Percentiles rank a stretch among this genome's conserved stretches.
phyloP scores from a whole-genome alignment of 257 asterid species.

The Gardenia jasminoides region DNA sequence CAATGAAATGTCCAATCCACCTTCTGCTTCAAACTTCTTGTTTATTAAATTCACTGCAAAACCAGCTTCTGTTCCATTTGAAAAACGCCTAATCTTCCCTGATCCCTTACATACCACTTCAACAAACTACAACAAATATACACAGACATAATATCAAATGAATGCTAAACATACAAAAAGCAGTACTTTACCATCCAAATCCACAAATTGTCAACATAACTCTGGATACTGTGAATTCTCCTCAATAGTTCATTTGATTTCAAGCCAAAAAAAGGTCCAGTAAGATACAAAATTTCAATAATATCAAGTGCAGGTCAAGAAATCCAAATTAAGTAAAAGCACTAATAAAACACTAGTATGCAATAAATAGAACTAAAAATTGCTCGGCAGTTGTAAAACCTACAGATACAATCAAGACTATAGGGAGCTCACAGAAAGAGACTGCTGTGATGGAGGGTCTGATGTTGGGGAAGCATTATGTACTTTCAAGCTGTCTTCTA shows the following conservation, averaged over 20 bases:
- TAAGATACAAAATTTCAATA: not conserved
- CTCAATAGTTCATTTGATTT: not conserved
- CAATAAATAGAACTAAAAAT: not conserved
- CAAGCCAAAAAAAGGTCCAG: not conserved
- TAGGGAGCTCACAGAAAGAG: constrained; percentile 14
- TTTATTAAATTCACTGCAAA: constrained; percentile 71
- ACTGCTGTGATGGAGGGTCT: not conserved
- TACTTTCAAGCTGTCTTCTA: not conserved
- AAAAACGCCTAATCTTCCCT: constrained; percentile 72
- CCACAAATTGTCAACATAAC: no score
- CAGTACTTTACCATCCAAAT: not conserved
- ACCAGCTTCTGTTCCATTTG: constrained; percentile 72
- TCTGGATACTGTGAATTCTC: not conserved
- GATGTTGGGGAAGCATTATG: not conserved
- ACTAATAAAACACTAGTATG: not conserved
- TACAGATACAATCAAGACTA: not conserved
- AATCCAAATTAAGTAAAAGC: no score
- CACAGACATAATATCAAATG: not conserved
- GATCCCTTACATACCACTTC: constrained; percentile 80
- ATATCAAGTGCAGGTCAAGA: no score
- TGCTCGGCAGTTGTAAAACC: not conserved
- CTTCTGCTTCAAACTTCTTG: constrained; percentile 33
- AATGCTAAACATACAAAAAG: not conserved
- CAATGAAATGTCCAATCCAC: constrained; percentile 25
- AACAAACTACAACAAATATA: constrained; percentile 44